phyloP scores from a whole-genome alignment of 78 protist species.

The Tieghemostelium lacteum region DNA sequence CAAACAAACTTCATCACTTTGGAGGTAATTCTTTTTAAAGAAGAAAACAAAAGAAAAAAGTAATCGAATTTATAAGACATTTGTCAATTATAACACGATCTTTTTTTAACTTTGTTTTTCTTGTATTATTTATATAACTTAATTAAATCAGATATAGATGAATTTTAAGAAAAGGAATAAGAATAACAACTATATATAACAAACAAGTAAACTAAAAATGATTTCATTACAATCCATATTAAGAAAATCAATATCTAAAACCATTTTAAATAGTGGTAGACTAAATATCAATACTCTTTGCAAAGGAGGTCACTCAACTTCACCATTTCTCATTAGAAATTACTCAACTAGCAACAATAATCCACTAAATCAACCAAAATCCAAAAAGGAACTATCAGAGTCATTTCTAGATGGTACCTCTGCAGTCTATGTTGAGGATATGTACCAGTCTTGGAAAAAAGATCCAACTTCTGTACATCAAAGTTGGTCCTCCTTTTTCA shows the following conservation, averaged over 20 bases:
- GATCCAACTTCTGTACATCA: slow-evolving; percentile 74
- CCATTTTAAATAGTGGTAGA: neutral
- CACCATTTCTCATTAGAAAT: neutral
- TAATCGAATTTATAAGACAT: no score
- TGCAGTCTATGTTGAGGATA: slow-evolving; percentile 65
- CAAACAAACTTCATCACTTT: no score
- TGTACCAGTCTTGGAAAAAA: slow-evolving; percentile 70
- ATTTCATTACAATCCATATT: slow-evolving; percentile 20
- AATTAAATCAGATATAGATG: neutral
- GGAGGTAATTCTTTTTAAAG: no score
- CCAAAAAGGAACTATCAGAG: slow-evolving; percentile 79
- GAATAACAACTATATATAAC: neutral
- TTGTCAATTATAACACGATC: no score
- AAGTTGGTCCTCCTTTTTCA: slow-evolving; percentile 76
- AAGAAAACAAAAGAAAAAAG: no score
- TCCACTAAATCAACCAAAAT: slow-evolving; percentile 49
- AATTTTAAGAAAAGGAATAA: neutral
- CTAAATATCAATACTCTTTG: neutral
- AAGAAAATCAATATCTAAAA: neutral
- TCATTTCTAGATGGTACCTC: slow-evolving; percentile 79
- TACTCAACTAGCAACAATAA: neutral
- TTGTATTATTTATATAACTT: neutral
- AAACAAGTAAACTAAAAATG: neutral
- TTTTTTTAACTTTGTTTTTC: no score
- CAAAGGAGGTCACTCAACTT: no score